phyloP scores from a whole-genome alignment of 805 yeast species.

The Pichia phayaonensis region DNA sequence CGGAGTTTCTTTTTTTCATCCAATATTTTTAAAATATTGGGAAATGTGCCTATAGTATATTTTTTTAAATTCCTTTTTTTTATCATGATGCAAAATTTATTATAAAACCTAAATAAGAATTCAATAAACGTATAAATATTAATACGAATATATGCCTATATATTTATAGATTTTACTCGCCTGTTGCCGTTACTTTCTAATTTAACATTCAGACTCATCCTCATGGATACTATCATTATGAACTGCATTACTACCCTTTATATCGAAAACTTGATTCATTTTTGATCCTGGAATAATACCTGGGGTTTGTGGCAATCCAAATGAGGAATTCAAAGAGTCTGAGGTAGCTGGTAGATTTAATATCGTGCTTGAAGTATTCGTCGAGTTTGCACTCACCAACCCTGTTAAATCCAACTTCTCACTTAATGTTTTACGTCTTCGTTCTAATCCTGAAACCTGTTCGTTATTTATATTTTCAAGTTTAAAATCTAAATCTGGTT shows the following conservation, averaged over 20 bases:
- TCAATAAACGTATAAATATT: too few relatives aligned
- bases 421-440: constrained; percentile 12
- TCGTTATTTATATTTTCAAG: background rate
- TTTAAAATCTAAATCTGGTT: constrained; percentile 1
- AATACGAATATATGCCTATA: too few relatives aligned
- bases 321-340: background rate
- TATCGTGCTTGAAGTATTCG: background rate
- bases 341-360: background rate
- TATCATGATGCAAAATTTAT: too few relatives aligned
- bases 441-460: constrained; percentile 2
- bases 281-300: constrained; percentile 14
- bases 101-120: too few relatives aligned
- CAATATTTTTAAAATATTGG: too few relatives aligned
- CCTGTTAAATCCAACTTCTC: constrained; percentile 8
- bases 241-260: background rate
- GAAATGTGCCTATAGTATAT: too few relatives aligned
- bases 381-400: background rate
- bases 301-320: constrained; percentile 10
- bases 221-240: background rate
- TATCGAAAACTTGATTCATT: constrained; percentile 10
- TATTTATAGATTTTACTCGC: too few relatives aligned
- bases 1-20: constrained; percentile 22
- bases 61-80: background rate
- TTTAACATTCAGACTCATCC: background rate
- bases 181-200: too few relatives aligned